Conservation (phyloP, 2,329 filamentous ascomycete species). For the Thermothelomyces thermophilus region DNA sequence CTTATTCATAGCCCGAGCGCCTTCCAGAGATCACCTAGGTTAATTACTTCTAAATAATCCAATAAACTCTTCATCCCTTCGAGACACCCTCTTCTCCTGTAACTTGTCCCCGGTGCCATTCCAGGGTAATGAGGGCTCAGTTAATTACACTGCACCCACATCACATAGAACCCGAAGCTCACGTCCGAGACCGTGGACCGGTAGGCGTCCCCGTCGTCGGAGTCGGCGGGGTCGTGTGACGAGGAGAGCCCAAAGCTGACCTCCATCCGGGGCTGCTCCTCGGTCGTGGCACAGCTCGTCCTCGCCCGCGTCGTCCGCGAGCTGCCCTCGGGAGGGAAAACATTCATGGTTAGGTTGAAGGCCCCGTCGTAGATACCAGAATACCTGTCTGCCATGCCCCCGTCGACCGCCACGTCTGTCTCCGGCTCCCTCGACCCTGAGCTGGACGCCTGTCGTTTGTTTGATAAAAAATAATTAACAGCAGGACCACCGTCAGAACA, state of each 20-base stretch:
- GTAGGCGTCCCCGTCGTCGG: neutral
- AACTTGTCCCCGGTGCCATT: too few relatives aligned
- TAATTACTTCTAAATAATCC: too few relatives aligned
- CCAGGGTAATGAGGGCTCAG: too few relatives aligned
- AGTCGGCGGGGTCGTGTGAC: neutral
- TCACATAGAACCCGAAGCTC: neutral
- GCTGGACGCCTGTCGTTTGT: too few relatives aligned
- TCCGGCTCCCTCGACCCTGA: neutral
- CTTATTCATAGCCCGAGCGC: too few relatives aligned
- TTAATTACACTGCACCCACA: conserved; percentile 2
- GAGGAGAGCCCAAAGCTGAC: neutral
- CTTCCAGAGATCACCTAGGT: too few relatives aligned
- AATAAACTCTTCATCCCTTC: too few relatives aligned
- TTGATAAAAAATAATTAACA: too few relatives aligned
- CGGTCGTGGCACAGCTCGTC: conserved; percentile 1
- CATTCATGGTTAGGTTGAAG: neutral
- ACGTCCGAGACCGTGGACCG: neutral
- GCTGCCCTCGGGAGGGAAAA: neutral
- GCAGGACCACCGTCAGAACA: too few relatives aligned
- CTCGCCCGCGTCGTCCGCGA: neutral
- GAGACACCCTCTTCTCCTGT: too few relatives aligned
- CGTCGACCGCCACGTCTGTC: neutral
- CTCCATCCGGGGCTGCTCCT: conserved; percentile 1
- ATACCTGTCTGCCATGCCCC: neutral
- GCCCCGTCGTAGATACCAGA: neutral